Base-by-base conservation (phyloP, 257 asterid genomes). In the Solanum pennellii region DNA sequence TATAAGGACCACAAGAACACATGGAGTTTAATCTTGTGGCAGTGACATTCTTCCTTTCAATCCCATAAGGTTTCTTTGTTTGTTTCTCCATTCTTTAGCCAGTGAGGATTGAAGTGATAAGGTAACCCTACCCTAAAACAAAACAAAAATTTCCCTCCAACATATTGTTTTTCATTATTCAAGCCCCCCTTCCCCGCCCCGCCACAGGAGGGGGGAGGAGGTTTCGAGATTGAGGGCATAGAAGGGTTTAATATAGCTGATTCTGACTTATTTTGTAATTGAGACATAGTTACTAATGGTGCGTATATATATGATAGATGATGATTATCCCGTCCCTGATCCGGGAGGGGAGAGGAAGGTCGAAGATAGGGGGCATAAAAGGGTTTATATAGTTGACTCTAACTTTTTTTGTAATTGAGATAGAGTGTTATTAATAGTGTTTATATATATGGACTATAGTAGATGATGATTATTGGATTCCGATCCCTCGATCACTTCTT, bases 1-100 rank as follows among this genome's bases (percentile, higher is more conserved):
- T 18, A 45, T 2, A 37, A 89, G 90, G 90, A 89, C 91, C 91
- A 91, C 91, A 91, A 83, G 15, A 86, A 84, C 90, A 87, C 87
- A 79, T 87, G 90, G 87, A 86, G 76, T 83, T 82, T 42, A 84
- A 84, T 84, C 80, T 82, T 69, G 87, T 83, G 88, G 75, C 86
- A 60, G 88, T 39, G 88, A 85, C 89, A 89, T 89, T 90, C 88
- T 88, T 21, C 76, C 71, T 47, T 49, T 29, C 77, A 10, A 80
- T 42, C 29, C 73, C 89, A 82, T 88, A 86, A 90, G 92, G 89
- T 90, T 88, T 85, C 87, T 89, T 89, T 92, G 91, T 93, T 89
- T 88, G 88, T 91, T 89, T 87, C 90, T 84, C 47, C 71, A 88
- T 62, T 84, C 47, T 87, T 56, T 68, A 83, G 91, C 90, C 91